Conservation (phyloP, 2,329 filamentous ascomycete genomes). For the Macroventuria anomochaeta region DNA sequence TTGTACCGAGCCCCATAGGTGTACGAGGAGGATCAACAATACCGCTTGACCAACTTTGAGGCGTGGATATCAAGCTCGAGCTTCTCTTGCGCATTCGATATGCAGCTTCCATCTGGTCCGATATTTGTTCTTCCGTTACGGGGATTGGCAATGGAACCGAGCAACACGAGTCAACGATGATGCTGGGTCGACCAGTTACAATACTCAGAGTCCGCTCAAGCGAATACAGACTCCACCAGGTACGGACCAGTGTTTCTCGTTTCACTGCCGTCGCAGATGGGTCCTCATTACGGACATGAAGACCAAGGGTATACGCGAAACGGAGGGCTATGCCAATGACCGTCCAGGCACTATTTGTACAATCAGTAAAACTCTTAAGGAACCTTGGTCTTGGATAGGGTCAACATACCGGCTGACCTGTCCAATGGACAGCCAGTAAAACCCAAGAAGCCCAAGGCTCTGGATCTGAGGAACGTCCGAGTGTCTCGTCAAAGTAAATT, state of each 20-base stretch:
- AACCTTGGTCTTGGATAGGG: neutral
- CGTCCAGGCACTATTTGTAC: slow-evolving; percentile 44
- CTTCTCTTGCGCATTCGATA: slow-evolving; percentile 15
- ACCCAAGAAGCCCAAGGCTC: slow-evolving; percentile 46
- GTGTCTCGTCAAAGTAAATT: slow-evolving; percentile 37
- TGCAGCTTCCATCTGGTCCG: slow-evolving; percentile 16
- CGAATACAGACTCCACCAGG: slow-evolving; percentile 53
- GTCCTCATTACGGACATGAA: slow-evolving; percentile 50
- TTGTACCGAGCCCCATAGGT: neutral
- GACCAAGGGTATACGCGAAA: slow-evolving; percentile 45
- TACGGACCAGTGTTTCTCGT: slow-evolving; percentile 47
- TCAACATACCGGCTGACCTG: slow-evolving; percentile 50
- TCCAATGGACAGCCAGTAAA: slow-evolving; percentile 51
- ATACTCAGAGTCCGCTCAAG: slow-evolving; percentile 49
- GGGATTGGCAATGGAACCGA: slow-evolving; percentile 45
- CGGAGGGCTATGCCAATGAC: slow-evolving; percentile 49
- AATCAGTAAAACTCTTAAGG: neutral
- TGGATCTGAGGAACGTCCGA: slow-evolving; percentile 51
- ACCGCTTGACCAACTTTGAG: slow-evolving; percentile 1
- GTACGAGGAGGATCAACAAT: slow-evolving; percentile 7
- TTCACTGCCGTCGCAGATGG: slow-evolving; percentile 35
- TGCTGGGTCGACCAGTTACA: slow-evolving; percentile 51
- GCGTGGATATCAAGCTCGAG: neutral
- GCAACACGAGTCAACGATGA: slow-evolving; percentile 45
- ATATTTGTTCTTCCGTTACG: slow-evolving; percentile 29